Percentiles rank a stretch among this genome's conserved stretches.
These are phyloP conservation scores for Begonia fuchsioides DNA, from an alignment of 306 rosid genomes.

Conservation along the genomic window DNA sequence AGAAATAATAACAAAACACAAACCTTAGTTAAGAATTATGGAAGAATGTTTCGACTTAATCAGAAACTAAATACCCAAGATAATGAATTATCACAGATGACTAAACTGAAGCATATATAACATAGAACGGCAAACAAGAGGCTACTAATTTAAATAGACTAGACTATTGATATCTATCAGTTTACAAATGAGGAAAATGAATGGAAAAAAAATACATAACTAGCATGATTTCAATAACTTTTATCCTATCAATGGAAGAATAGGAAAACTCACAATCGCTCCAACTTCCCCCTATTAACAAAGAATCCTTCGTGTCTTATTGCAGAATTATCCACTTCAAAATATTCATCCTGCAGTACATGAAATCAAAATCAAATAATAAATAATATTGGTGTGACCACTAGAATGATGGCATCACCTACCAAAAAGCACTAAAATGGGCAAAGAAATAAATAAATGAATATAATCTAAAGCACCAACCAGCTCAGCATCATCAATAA, in stretches of 20 bases:
- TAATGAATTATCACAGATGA: too few relatives aligned
- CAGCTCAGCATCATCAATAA: conserved; percentile 96
- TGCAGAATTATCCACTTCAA: conserved; percentile 84
- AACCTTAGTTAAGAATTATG: too few relatives aligned
- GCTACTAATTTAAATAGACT: too few relatives aligned
- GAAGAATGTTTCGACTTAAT: too few relatives aligned
- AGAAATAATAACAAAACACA: too few relatives aligned
- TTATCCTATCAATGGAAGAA: too few relatives aligned
- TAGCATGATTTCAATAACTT: too few relatives aligned
- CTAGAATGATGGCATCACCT: conserved; percentile 6
- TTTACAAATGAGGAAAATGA: too few relatives aligned
- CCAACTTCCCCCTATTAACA: conserved; percentile 85
- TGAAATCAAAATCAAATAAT: conserved; percentile 7
- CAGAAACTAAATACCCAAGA: too few relatives aligned
- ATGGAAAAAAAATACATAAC: background rate
- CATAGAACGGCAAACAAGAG: too few relatives aligned
- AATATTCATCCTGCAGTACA: conserved; percentile 86
- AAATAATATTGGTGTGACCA: conserved; percentile 4
- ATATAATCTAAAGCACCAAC: conserved; percentile 27
- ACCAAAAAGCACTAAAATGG: conserved; percentile 15
- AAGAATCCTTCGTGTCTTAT: conserved; percentile 93
- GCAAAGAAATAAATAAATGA: conserved; percentile 4
- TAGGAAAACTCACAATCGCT: conserved; percentile 56
- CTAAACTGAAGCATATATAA: too few relatives aligned
- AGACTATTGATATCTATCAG: too few relatives aligned